Evolutionary conservation across 2,329 filamentous ascomycete species (phyloP).

Genomic region (Botrytis sinoallii): DNA sequence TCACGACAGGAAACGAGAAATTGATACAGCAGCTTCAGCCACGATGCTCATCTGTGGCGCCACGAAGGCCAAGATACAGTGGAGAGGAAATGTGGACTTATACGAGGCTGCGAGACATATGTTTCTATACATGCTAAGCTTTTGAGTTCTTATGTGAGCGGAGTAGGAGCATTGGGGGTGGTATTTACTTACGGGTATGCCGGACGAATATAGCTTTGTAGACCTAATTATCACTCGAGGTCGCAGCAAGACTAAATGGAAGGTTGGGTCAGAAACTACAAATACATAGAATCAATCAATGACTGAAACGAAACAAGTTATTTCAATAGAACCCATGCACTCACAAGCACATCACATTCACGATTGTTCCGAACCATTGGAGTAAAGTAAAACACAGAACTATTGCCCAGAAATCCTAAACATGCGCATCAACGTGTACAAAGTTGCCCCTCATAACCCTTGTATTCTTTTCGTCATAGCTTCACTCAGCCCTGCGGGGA

Average conservation of each 20-base stretch:
- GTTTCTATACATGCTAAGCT: neutral
- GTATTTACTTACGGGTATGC: neutral
- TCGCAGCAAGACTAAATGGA: neutral
- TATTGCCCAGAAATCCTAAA: neutral
- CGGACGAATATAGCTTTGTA: too few species aligned
- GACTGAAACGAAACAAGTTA: neutral
- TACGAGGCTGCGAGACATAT: neutral
- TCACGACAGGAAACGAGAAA: neutral
- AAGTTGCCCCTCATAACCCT: constrained; percentile 12
- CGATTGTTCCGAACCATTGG: neutral
- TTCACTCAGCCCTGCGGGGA: constrained; percentile 26
- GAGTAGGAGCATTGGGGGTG: neutral
- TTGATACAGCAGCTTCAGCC: neutral
- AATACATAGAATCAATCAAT: neutral
- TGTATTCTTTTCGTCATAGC: constrained; percentile 17
- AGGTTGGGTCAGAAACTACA: neutral
- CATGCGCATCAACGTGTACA: constrained; percentile 18
- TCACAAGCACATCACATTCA: neutral
- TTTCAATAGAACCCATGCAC: neutral
- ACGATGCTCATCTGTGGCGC: neutral
- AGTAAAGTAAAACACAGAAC: neutral
- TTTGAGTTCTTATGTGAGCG: neutral
- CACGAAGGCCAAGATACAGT: neutral
- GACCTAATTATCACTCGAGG: neutral
- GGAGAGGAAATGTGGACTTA: constrained; percentile 6